Base-by-base conservation (phyloP, 1,284 basidiomycete genomes). In the Ceratobasidium theobromae region DNA sequence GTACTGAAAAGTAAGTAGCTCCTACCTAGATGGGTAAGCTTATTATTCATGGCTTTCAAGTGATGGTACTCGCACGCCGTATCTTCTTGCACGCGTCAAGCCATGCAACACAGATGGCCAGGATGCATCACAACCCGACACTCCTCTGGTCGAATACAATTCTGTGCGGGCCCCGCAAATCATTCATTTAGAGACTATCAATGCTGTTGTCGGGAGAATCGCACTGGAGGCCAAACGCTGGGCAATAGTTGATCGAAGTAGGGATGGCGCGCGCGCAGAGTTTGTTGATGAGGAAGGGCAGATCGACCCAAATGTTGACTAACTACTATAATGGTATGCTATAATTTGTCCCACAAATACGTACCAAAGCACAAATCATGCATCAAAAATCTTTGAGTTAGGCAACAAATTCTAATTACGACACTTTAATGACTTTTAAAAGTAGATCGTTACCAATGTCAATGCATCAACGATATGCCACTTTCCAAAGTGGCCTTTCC, bases 261-360 rank as follows among this genome's bases (percentile, higher is more conserved):
- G 54, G 27, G 21, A 46, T 23, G 16, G 28, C 18, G 41, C 21
- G 18, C 54, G 54, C 12, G 12, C 54, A 6, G 27, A 46, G 23
- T 58, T 58, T 46, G 40, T 46, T 14, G 54, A 58, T 33, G 54
- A 55, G n/a, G n/a, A n/a, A n/a, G n/a, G n/a, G n/a, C n/a, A n/a
- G n/a, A n/a, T n/a, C n/a, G n/a, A n/a, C n/a, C n/a, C n/a, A n/a
- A n/a, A n/a, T n/a, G n/a, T n/a, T n/a, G n/a, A n/a, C n/a, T n/a
- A n/a, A n/a, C n/a, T n/a, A n/a, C n/a, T n/a, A n/a, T n/a, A n/a
- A n/a, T n/a, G n/a, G n/a, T n/a, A n/a, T n/a, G n/a, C n/a, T n/a
- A n/a, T n/a, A n/a, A n/a, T n/a, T n/a, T n/a, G n/a, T n/a, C n/a
- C n/a, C n/a, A n/a, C n/a, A n/a, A n/a, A n/a, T n/a, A n/a, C n/a